Evolutionary conservation across 805 yeast species (phyloP).

Genomic region (Candida sakaeoensis): DNA sequence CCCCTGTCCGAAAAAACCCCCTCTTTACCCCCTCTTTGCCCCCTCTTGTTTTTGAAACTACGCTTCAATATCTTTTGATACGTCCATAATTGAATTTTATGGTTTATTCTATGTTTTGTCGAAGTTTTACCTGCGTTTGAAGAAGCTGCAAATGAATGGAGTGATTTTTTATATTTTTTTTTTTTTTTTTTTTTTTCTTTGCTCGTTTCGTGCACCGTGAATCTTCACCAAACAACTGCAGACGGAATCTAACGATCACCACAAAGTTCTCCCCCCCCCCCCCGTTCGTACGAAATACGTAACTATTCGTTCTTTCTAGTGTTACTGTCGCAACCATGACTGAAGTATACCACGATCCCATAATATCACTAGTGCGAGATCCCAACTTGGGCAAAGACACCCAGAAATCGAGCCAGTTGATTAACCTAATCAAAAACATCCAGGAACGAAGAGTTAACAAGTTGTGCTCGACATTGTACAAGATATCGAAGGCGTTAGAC

Average conservation of each 20-base stretch:
- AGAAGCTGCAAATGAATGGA: conserved; percentile 3
- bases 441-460: conserved; percentile 43
- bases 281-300: neutral
- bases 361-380: conserved; percentile 45
- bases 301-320: neutral
- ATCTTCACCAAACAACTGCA: neutral
- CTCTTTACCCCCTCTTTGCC: too few relatives aligned
- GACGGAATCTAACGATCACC: neutral
- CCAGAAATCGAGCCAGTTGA: conserved; percentile 35
- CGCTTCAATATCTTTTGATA: too few relatives aligned
- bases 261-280: neutral
- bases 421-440: conserved; percentile 38
- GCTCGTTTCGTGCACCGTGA: neutral
- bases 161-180: too few relatives aligned
- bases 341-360: conserved; percentile 44
- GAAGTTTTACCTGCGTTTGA: neutral
- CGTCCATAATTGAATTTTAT: too few relatives aligned
- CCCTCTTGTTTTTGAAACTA: too few relatives aligned
- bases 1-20: too few relatives aligned
- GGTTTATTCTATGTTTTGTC: neutral
- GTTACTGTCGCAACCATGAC: conserved; percentile 10
- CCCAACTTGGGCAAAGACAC: conserved; percentile 44
- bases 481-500: conserved; percentile 48
- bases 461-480: conserved; percentile 46
- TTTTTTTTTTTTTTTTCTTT: too few relatives aligned